Evolutionary conservation across 352 stramenopile genomes (phyloP).

Genomic region (Pythium sp.): DNA sequence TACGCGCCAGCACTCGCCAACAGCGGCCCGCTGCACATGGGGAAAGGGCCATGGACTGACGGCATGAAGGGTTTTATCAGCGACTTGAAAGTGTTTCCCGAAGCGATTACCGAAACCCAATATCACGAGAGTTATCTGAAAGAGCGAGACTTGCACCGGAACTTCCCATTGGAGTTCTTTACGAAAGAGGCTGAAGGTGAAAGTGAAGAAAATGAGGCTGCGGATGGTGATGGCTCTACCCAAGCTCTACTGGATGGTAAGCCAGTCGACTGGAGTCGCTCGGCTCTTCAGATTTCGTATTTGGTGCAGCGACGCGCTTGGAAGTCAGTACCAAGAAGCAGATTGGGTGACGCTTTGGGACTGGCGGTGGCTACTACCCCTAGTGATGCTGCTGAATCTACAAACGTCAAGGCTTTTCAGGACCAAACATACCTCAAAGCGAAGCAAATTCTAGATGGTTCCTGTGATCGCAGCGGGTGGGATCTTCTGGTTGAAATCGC

Average conservation of each 20-base stretch:
- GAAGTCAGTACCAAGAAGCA: background rate
- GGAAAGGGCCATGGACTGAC: slow-evolving; percentile 63
- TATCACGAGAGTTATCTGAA: slow-evolving; percentile 27
- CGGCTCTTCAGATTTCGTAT: slow-evolving; percentile 36
- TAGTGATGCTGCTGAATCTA: background rate
- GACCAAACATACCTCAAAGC: slow-evolving; percentile 16
- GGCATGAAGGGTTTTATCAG: slow-evolving; percentile 65
- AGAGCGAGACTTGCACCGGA: slow-evolving; percentile 27
- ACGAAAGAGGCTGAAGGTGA: background rate
- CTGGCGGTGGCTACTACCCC: background rate
- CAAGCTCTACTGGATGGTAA: background rate
- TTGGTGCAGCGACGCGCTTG: slow-evolving; percentile 28
- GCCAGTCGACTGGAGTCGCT: background rate
- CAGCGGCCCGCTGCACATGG: slow-evolving; percentile 59
- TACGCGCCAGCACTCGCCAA: slow-evolving; percentile 48
- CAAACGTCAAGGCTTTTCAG: slow-evolving; percentile 15
- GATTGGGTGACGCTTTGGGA: background rate
- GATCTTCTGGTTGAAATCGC: slow-evolving; percentile 35
- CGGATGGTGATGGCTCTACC: no score
- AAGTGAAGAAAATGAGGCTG: background rate
- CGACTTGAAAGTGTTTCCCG: slow-evolving; percentile 45
- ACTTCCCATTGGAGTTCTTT: slow-evolving; percentile 13
- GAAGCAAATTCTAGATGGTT: background rate
- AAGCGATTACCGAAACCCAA: slow-evolving; percentile 25
- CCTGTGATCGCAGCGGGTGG: slow-evolving; percentile 26